Base-by-base conservation (phyloP, 2,329 filamentous ascomycete genomes). In the Exserohilum turcica region DNA sequence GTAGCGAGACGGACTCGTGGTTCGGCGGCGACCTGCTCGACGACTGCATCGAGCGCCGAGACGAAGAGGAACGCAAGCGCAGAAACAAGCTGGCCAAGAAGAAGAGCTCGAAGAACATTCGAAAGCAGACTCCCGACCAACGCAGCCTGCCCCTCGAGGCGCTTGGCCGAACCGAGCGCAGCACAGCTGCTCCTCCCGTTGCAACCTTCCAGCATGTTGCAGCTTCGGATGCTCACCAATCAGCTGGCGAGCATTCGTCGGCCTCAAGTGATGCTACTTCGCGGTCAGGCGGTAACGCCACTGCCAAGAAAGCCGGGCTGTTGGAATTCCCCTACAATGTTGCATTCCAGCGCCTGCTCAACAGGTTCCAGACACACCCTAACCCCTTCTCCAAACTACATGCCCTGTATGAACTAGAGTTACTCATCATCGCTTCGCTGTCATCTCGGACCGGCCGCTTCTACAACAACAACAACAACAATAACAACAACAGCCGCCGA, bases 1-100 rank as follows among this genome's bases (percentile, higher is more conserved):
- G 94, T 3, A 96, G 92, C 36, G 94, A 99, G 77, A 97, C 93
- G 0, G 94, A 97, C 72, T 81, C 81, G 3, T 97, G 93, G 89
- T 94, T 97, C 62, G 76, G 77, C 42, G 81, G 84, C 46, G 84
- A 84, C 12, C 73, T 92, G 10, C 75, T 77, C 3, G 74, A 77
- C 42, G 76, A 78, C 46, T 77, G 74, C 56, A 70, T 77, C 19
- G 67, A 74, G 50, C 72, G 73, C 43, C 69, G 70, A 47, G 76
- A 78, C 43, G 74, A 75, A 37, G 74, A 77, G 52, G 74, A 77
- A 35, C 71, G 74, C 15, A 65, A 63, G 36, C 73, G 74, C 47
- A 76, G 74, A 58, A 74, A 69, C 39, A 67, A 66, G 29, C 53
- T 71, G 54, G 75, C 61, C 36, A 68, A 65, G 50, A 76, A 61